Base-by-base conservation (phyloP, 768 basidiomycete genomes). In the Mycena rebaudengoi region DNA sequence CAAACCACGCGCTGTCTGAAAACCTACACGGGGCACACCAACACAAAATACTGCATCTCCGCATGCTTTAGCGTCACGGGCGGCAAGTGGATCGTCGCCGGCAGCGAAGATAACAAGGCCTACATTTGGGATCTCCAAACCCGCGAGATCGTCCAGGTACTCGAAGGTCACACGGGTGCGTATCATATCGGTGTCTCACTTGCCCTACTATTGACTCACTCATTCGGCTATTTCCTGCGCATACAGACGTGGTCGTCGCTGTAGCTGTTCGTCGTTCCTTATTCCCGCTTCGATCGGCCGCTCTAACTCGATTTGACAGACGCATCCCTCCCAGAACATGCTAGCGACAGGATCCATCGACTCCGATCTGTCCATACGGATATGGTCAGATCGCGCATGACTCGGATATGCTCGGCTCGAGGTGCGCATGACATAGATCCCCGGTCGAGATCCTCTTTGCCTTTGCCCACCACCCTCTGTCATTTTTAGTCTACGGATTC, bases 101-200 rank as follows among this genome's bases (percentile, higher is more conserved):
- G 97, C 0, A 92, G 90, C 70, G 97, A 98, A 75, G 96, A 97
- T 75, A 83, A 91, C 72, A 96, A 92, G 72, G 86, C 91, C 23
- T 92, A 95, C 62, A 84, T 98, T 10, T 97, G 95, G 94, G 95
- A 98, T 74, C 72, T 98, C 29, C 94, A 96, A 72, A 91, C 88
- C 7, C 83, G 93, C n/a, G 88, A 93, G 71, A 83, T 96, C 46
- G 90, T 95, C 25, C 95, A 96, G 72, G 81, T 88, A 5, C 81
- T 92, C 50, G 87, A 92, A 67, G 90, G 89, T 5, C 95, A 96
- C 75, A 82, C 81, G 32, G 92, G 91, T 90, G 53, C 46, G 80
- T 65, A 40, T n/a, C 40, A 28, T 53, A n/a, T 20, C 7, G 8
- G 3, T 40, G 21, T 65, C 18, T 29, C 16, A 26, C 28, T 44